Conservation (phyloP, 2,329 filamentous ascomycete genomes). For the Stachybotrys elegans region DNA sequence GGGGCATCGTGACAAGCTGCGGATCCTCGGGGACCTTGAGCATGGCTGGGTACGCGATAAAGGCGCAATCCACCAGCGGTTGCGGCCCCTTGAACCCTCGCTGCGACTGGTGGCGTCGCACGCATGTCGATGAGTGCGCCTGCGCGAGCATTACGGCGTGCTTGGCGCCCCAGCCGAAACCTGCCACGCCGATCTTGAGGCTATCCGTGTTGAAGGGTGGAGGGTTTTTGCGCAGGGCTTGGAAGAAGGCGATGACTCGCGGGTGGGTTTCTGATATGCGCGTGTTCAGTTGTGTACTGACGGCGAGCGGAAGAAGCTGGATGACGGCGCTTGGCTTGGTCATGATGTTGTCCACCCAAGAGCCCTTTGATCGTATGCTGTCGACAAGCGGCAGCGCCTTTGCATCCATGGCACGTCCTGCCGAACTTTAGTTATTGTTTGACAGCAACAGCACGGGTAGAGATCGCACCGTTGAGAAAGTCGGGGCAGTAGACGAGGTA, state of each 20-base stretch:
- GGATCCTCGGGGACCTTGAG: conserved; percentile 41
- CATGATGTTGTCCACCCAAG: conserved; percentile 1
- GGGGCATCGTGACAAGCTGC: conserved; percentile 34
- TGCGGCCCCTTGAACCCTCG: conserved; percentile 16
- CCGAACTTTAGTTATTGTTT: too few species aligned
- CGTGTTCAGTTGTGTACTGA: conserved; percentile 4
- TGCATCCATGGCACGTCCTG: conserved; percentile 4
- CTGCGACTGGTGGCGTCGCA: conserved; percentile 3
- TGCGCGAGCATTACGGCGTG: conserved; percentile 37
- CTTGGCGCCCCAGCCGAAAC: conserved; percentile 60
- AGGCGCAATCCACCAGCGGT: conserved; percentile 42
- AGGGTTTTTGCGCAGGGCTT: conserved; percentile 5
- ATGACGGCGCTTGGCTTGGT: conserved; percentile 5
- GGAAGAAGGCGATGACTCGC: conserved; percentile 7
- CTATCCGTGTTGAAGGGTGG: conserved; percentile 4
- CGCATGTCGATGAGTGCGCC: conserved; percentile 18
- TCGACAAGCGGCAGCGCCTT: conserved; percentile 2
- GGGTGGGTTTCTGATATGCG: conserved; percentile 4
- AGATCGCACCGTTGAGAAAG: conserved; percentile 43
- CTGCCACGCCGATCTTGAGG: conserved; percentile 42
- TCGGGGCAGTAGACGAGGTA: conserved; percentile 46
- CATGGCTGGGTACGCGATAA: conserved; percentile 46
- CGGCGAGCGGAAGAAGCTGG: not conserved
- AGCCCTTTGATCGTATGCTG: conserved; percentile 1
- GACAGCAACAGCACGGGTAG: too few species aligned